Conservation (phyloP, 1,284 basidiomycete genomes). For the Heterobasidion annosum region DNA sequence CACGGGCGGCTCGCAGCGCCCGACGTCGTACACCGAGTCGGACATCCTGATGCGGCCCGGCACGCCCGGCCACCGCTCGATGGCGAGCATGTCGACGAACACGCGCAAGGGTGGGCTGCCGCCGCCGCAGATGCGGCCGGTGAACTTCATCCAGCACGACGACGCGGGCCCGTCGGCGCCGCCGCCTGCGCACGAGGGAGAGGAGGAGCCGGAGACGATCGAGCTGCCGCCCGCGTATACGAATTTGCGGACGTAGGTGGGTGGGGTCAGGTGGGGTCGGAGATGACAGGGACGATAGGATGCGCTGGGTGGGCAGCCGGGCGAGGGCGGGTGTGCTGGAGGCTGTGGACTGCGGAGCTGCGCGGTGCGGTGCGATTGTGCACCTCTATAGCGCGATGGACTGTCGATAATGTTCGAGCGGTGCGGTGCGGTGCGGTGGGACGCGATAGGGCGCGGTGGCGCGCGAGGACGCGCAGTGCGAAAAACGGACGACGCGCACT, state of each 20-base stretch:
- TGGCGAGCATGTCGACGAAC: conserved; percentile 15
- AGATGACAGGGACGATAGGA: too few relatives aligned
- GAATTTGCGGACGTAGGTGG: conserved; percentile 15
- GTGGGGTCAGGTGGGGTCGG: not conserved
- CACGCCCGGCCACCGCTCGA: conserved; percentile 10
- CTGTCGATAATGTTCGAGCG: too few relatives aligned
- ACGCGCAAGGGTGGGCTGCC: conserved; percentile 39
- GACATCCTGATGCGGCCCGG: conserved; percentile 8
- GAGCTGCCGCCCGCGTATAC: conserved; percentile 77
- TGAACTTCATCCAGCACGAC: conserved; percentile 77
- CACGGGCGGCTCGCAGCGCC: conserved; percentile 5
- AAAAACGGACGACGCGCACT: too few relatives aligned
- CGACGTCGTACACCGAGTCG: conserved; percentile 14
- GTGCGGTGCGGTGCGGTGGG: too few relatives aligned
- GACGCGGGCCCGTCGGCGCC: conserved; percentile 53
- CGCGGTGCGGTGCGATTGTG: too few relatives aligned
- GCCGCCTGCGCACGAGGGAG: conserved; percentile 16
- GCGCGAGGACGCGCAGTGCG: too few relatives aligned
- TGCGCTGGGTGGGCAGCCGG: too few relatives aligned
- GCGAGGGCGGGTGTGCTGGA: too few relatives aligned
- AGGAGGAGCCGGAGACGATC: conserved; percentile 53
- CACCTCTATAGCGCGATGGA: too few relatives aligned
- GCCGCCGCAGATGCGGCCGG: conserved; percentile 41
- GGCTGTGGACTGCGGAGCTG: too few relatives aligned
- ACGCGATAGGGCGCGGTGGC: too few relatives aligned